phyloP scores from a whole-genome alignment of 306 rosid species.

The Ammopiptanthus mongolicus region DNA sequence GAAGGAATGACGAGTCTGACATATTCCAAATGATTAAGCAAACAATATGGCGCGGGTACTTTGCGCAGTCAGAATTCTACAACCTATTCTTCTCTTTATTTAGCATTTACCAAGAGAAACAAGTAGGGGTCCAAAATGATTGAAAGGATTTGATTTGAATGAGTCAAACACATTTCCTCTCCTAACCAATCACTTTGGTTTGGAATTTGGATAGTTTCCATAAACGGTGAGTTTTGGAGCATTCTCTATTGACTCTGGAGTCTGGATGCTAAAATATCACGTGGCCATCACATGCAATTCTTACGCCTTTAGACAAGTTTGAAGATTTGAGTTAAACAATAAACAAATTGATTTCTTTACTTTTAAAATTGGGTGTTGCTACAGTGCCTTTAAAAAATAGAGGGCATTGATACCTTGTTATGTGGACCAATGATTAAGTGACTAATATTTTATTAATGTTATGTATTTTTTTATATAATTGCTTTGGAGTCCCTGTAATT shows the following conservation, averaged over 20 bases:
- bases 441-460: too few relatives aligned
- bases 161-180: not conserved
- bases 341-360: not conserved
- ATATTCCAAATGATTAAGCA: not conserved
- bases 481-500: too few relatives aligned
- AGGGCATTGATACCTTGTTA: too few relatives aligned
- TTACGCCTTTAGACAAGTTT: not conserved
- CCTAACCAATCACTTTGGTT: not conserved
- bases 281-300: not conserved
- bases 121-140: slow-evolving; percentile 2
- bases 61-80: not conserved
- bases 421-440: too few relatives aligned
- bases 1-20: not conserved
- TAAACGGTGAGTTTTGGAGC: not conserved
- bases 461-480: too few relatives aligned
- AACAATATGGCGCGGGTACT: not conserved
- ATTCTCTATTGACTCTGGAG: not conserved
- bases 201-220: not conserved
- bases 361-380: too few relatives aligned
- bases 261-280: too few relatives aligned
- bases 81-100: not conserved
- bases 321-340: not conserved
- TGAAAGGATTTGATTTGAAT: not conserved
- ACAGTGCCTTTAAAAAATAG: too few relatives aligned
- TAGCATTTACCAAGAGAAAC: not conserved